These are phyloP conservation scores for Prunus salicina DNA, from an alignment of 306 rosid genomes.

Conservation along the genomic window DNA sequence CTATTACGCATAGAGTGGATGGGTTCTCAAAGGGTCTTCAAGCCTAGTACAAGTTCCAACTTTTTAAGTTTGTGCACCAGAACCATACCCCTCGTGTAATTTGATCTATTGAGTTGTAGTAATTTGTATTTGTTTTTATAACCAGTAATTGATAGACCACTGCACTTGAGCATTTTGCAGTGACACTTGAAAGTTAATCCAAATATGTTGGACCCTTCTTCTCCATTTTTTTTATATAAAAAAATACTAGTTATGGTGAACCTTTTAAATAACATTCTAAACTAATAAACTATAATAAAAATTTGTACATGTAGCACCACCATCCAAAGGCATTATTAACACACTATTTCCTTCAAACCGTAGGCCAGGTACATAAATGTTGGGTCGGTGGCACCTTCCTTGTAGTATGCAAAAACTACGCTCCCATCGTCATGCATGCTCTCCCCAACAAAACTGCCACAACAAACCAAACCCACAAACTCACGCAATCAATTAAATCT, in stretches of 20 bases:
- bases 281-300: no score
- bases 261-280: no score
- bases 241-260: no score
- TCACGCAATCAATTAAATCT: neutral
- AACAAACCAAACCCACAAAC: neutral
- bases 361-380: slow-evolving; percentile 59
- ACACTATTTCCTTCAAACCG: slow-evolving; percentile 74
- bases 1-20: slow-evolving; percentile 67
- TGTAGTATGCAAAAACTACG: slow-evolving; percentile 74
- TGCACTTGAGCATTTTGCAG: neutral
- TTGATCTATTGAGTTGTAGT: neutral
- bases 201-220: neutral
- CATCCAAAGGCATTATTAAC: slow-evolving; percentile 12
- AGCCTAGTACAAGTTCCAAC: no score
- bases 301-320: no score
- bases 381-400: slow-evolving; percentile 77
- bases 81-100: neutral
- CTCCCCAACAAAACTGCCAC: slow-evolving; percentile 72
- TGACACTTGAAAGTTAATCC: neutral
- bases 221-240: neutral
- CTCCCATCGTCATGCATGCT: slow-evolving; percentile 76
- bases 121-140: neutral
- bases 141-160: neutral
- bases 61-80: no score
- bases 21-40: neutral